Base-by-base conservation (phyloP, 2,329 filamentous ascomycete genomes). In the Cladophialophora yegresii region DNA sequence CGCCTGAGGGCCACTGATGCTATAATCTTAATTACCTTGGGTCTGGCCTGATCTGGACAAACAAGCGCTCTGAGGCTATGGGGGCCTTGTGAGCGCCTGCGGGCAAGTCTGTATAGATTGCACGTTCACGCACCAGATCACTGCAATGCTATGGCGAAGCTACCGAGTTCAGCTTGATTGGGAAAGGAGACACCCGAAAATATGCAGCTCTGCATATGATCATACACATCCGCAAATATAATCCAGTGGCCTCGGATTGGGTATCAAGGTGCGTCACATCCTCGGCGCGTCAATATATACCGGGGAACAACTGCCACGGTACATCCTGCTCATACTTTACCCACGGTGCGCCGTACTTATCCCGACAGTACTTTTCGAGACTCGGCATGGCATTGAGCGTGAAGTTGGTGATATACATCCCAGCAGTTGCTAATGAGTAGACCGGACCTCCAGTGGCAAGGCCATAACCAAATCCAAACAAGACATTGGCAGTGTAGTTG, bases 331-430 rank as follows among this genome's bases (percentile, higher is more conserved):
- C 55, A 45, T 58, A 58, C 20, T 65, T 26, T 30, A 9, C 23
- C 63, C 60, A 63, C 32, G 47, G 54, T n/a, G 60, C 49, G 9
- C 55, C 55, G 20, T 66, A 66, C 30, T 54, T 63, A n/a, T 56
- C 36, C 23, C 28, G 30, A 40, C 45, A 63, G 55, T 66, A 63
- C 23, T 49, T 45, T 26, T 66, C 59, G 26, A 63, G 23, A 4
- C n/a, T 47, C 16, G 54, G 63, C 30, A 63, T 62, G 1, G 58
- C 60, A 53, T 60, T 45, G n/a, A 23, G 30, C n/a, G 36, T 10
- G 8, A 63, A 53, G 16, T 49, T 33, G 10, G 23, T 6, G 22
- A 63, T 26, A 30, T 63, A 54, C 47, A 54, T 54, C 16, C 43
- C 61, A 3, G 47, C 43, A n/a, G 61, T 58, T 30, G 54, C 60